Base-by-base conservation (phyloP, 2,329 filamentous ascomycete species). In the Fonsecaea pedrosoi region DNA sequence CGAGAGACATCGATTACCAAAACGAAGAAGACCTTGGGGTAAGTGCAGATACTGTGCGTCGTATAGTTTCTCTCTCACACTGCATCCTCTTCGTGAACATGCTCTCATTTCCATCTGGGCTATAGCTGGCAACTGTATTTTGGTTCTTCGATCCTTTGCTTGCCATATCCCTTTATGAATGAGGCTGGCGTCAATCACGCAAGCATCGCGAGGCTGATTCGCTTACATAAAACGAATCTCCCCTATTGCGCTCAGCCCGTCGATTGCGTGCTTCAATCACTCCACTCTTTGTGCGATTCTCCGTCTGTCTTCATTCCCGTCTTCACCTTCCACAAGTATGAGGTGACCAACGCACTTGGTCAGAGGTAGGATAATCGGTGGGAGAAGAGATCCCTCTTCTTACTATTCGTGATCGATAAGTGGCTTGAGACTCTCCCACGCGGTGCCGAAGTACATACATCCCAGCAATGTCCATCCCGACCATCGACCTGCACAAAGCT, bases 401-500 rank as follows among this genome's bases (percentile, higher is more conserved):
- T 3, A 3, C 13, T 42, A 6, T 15, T n/a, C 40, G 15, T 42
- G 15, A n/a, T n/a, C 38, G 38, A n/a, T 42, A 42, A 21, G 21
- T 21, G 21, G 21, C 21, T 21, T 21, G 21, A 21, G 21, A 21
- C 21, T 21, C 21, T 21, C 21, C 21, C 21, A 21, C 21, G 21
- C 21, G 1, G 21, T 21, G 21, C 1, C 21, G 21, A 21, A 21
- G 21, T 21, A 21, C 21, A 21, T 21, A 30, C 30, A 30, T 30
- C 30, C 30, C 30, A 32, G 30, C 21, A 8, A 50, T 30, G 45
- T 74, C 75, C 8, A 78, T 78, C 30, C 77, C 76, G 0, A 76
- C 73, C 4, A 73, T 78, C 58, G 75, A 78, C 66, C 58, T 78
- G 8, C 68, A 74, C 25, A 70, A 74, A 8, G 69, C 76, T 12